Conservation (phyloP, 495 filamentous ascomycete species). For the Cryomyces minteri region DNA sequence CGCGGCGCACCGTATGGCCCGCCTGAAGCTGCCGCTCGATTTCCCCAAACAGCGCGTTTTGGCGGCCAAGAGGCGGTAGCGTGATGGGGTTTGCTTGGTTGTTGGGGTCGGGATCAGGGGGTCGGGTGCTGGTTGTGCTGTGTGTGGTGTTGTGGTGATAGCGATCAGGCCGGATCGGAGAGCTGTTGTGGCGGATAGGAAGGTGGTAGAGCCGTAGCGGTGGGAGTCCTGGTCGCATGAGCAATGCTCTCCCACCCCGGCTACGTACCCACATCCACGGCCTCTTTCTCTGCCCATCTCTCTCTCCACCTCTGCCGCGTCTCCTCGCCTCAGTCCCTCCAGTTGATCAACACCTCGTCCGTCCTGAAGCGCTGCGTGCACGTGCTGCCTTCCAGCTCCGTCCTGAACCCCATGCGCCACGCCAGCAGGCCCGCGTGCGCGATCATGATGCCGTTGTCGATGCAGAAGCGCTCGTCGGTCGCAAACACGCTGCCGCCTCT, state of each 20-base stretch:
- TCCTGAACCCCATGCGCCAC: constrained; percentile 59
- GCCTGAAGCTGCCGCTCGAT: constrained; percentile 57
- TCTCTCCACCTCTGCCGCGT: too few relatives aligned
- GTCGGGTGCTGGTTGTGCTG: too few relatives aligned
- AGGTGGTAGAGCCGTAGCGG: too few relatives aligned
- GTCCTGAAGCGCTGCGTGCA: constrained; percentile 92
- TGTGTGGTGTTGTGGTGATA: too few relatives aligned
- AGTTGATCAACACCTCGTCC: constrained; percentile 82
- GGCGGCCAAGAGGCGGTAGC: constrained; percentile 16
- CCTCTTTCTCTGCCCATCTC: too few relatives aligned
- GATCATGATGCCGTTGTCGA: constrained; percentile 99
- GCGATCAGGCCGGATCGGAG: too few relatives aligned
- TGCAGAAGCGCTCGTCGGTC: constrained; percentile 93
- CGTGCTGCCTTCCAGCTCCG: constrained; percentile 59
- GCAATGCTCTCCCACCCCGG: too few relatives aligned
- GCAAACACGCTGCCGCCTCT: constrained; percentile 81
- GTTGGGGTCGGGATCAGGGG: too few relatives aligned
- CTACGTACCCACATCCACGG: too few relatives aligned
- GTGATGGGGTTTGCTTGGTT: too few relatives aligned
- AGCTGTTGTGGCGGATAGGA: too few relatives aligned
- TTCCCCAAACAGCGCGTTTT: constrained; percentile 43
- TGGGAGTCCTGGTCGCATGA: too few relatives aligned
- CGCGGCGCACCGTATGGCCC: constrained; percentile 39
- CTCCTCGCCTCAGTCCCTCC: constrained; percentile 44
- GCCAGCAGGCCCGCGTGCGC: constrained; percentile 86